Conservation (phyloP, 345 rosid genomes). For the sweet orange (Citrus sinensis) region DNA sequence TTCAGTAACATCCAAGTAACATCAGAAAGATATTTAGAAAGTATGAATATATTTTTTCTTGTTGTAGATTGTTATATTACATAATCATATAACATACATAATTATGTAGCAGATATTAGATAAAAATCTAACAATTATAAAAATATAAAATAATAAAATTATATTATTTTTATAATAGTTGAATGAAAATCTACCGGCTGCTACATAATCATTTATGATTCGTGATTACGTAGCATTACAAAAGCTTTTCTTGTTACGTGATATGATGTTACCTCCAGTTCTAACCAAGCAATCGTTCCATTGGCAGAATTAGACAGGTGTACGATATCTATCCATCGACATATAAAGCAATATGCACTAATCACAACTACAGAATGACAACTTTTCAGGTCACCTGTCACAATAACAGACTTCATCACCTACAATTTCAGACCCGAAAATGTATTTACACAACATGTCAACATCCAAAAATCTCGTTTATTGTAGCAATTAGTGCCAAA, state of each 20-base stretch:
- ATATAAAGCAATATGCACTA: not conserved
- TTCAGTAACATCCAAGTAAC: not conserved
- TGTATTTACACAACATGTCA: no score
- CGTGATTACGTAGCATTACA: no score
- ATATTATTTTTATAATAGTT: no score
- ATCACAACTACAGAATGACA: not conserved
- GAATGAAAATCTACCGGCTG: no score
- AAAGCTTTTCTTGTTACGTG: not conserved
- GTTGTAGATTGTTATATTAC: no score
- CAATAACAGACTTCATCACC: not conserved
- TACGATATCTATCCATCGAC: not conserved
- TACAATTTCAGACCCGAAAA: no score
- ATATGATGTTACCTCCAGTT: not conserved
- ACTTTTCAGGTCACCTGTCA: not conserved
- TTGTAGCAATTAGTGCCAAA: not conserved
- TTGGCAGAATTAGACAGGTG: not conserved
- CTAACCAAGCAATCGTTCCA: not conserved
- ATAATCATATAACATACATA: no score
- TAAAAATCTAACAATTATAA: accelerated
- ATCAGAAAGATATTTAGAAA: not conserved
- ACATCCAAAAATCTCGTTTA: not conserved
- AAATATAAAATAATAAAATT: no score
- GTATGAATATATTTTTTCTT: not conserved
- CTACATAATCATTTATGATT: accelerated
- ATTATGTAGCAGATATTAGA: accelerated